phyloP scores from a whole-genome alignment of 306 rosid genomes.

The Canavalia ensiformis region DNA sequence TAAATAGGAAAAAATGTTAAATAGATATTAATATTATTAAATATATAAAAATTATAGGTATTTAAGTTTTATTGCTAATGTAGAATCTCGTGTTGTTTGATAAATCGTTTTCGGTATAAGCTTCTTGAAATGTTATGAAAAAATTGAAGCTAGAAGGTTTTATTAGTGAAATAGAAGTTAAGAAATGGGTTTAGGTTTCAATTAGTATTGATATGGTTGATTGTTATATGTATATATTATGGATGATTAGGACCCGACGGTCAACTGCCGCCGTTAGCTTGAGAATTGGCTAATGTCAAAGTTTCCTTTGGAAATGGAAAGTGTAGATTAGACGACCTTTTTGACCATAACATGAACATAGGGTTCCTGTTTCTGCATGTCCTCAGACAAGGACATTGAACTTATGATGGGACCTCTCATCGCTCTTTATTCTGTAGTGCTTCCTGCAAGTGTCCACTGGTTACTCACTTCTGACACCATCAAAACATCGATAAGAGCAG shows the following conservation, averaged over 20 bases:
- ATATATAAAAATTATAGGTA: too few relatives aligned
- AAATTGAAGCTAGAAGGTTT: too few relatives aligned
- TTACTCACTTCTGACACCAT: not conserved
- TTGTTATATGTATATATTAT: not conserved
- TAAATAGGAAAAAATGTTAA: too few relatives aligned
- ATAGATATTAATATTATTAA: too few relatives aligned
- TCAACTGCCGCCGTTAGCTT: constrained; percentile 27
- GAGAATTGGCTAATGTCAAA: constrained; percentile 39
- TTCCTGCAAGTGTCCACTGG: not conserved
- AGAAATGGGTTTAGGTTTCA: not conserved
- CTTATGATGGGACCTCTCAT: constrained; percentile 14
- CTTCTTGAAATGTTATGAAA: not conserved
- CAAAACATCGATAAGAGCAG: not conserved
- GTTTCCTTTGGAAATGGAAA: not conserved
- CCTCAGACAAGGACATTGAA: constrained; percentile 34
- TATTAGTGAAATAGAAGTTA: too few relatives aligned
- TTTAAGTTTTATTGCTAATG: not conserved
- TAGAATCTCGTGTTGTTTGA: constrained; percentile 5
- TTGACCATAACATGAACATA: constrained; percentile 45
- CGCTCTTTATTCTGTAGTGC: constrained; percentile 5
- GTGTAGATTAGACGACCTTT: constrained; percentile 37
- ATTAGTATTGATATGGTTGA: not conserved
- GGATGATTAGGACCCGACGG: constrained; percentile 26
- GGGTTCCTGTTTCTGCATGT: constrained; percentile 37
- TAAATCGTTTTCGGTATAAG: constrained; percentile 4